Base-by-base conservation (phyloP, 2,329 filamentous ascomycete species). In the Drechmeria coniospora region DNA sequence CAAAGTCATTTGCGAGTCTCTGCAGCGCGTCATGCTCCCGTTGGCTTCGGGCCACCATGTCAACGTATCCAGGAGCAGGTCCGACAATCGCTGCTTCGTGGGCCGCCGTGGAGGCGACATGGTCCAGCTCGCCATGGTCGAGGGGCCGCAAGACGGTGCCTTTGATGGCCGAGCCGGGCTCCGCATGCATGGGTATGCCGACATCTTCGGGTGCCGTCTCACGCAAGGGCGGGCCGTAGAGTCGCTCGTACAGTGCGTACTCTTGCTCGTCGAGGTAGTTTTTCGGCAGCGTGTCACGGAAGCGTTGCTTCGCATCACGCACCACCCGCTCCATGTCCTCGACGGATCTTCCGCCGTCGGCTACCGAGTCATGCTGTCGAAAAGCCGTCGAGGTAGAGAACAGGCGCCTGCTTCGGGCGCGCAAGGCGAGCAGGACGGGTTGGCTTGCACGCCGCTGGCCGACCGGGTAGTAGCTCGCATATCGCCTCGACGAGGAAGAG, bases 211-310 rank as follows among this genome's bases (percentile, higher is more conserved):
- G 62, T 6, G 44, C 50, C 2, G 70, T 76, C 28, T 68, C 63
- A 23, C 74, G 63, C 35, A 80, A 47, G 2, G 84, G 82, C 19
- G 74, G 62, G 2, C 86, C 87, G 48, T 90, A 94, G 11, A 92
- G 56, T 36, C 83, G 65, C 45, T 79, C 73, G 50, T 92, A 93
- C 1, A 92, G 56, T 26, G 57, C 59, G 42, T 78, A 74, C 49
- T 93, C 84, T 29, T 78, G 68, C 1, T 65, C 61, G 19, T 62
- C 73, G 28, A 94, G 51, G 40, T 81, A 71, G 19, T 66, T 74
- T 18, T 72, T 68, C 0, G 86, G 86, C 15, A 94, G 53, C 0
- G 66, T 74, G 43, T 90, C 75, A 35, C 83, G 77, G 49, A 83
- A 92, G 7, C 70, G 63, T 36, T 81, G 75, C 41, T 78, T 72